Evolutionary conservation across 2,329 filamentous ascomycete genomes (phyloP).

Genomic region (Dothistroma pini): DNA sequence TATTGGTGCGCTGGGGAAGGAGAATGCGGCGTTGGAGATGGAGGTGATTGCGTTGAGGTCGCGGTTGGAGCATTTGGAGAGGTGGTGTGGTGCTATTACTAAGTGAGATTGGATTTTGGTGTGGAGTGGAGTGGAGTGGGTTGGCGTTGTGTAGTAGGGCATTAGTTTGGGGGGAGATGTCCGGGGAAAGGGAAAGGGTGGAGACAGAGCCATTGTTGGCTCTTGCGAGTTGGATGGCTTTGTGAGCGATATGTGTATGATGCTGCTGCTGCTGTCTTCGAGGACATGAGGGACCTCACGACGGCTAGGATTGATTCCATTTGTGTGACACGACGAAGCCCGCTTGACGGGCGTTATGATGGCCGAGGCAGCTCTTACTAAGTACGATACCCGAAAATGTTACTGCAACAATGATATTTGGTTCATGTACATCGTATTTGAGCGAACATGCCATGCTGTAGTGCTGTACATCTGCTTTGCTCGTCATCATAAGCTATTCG

Average conservation of each 20-base stretch:
- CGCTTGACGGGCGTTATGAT: not conserved
- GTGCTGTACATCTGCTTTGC: not conserved
- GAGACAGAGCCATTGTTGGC: not conserved
- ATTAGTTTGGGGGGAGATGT: not conserved
- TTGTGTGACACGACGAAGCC: not conserved
- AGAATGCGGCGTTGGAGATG: slow-evolving; percentile 28
- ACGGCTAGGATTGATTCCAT: not conserved
- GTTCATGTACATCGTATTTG: not conserved
- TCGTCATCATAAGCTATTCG: slow-evolving; percentile 47
- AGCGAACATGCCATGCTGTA: not conserved
- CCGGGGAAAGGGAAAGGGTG: not conserved
- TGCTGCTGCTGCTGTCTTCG: not conserved
- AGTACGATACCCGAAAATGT: slow-evolving; percentile 7
- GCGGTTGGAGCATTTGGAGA: slow-evolving; percentile 29
- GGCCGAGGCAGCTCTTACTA: not conserved
- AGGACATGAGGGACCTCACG: slow-evolving; percentile 1
- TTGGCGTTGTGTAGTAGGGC: not conserved
- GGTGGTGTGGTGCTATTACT: slow-evolving; percentile 20
- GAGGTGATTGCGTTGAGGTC: slow-evolving; percentile 28
- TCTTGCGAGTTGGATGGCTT: not conserved
- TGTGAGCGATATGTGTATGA: slow-evolving; percentile 2
- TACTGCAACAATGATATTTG: not conserved
- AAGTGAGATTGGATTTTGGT: not conserved
- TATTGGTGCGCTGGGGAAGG: slow-evolving; percentile 29
- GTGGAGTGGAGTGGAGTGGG: not conserved